phyloP scores from a whole-genome alignment of 495 filamentous ascomycete species.

The Lasiosphaeriaceae sp. region DNA sequence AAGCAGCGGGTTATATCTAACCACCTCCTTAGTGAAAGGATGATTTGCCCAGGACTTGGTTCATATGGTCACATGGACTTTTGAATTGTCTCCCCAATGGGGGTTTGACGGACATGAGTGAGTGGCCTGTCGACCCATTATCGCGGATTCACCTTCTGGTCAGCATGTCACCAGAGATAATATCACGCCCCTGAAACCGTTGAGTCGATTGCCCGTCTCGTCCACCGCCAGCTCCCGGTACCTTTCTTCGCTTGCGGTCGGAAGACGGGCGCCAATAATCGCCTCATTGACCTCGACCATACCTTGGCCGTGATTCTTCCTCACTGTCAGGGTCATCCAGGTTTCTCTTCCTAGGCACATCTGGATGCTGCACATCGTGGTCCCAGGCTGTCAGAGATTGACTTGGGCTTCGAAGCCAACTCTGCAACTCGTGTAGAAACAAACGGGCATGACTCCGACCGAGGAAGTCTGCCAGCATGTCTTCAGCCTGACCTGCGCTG shows the following conservation, averaged over 20 bases:
- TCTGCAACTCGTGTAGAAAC: slow-evolving; percentile 80
- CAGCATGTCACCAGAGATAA: not conserved
- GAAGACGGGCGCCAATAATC: slow-evolving; percentile 19
- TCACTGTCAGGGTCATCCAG: not conserved
- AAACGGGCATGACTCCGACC: slow-evolving; percentile 72
- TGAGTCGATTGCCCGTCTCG: not conserved
- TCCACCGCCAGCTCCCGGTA: not conserved
- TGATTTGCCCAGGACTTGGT: no score
- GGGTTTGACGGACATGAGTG: no score
- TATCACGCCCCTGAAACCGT: not conserved
- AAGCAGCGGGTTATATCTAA: no score
- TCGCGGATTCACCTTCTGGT: no score
- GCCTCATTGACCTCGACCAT: slow-evolving; percentile 9
- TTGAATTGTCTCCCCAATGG: no score
- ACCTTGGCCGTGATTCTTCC: not conserved
- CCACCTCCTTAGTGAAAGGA: no score
- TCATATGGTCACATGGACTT: no score
- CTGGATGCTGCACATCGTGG: slow-evolving; percentile 68
- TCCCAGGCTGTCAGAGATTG: slow-evolving; percentile 71
- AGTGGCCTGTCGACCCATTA: no score
- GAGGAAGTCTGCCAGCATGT: slow-evolving; percentile 81
- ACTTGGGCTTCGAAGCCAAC: slow-evolving; percentile 79
- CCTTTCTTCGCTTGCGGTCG: slow-evolving; percentile 5
- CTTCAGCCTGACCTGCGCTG: slow-evolving; percentile 78
- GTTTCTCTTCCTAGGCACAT: not conserved